Evolutionary conservation across 164 flowering plant species (phyloP), one percentile per base, ranked within the genome.

Genomic region (Vitis cinerea): DNA sequence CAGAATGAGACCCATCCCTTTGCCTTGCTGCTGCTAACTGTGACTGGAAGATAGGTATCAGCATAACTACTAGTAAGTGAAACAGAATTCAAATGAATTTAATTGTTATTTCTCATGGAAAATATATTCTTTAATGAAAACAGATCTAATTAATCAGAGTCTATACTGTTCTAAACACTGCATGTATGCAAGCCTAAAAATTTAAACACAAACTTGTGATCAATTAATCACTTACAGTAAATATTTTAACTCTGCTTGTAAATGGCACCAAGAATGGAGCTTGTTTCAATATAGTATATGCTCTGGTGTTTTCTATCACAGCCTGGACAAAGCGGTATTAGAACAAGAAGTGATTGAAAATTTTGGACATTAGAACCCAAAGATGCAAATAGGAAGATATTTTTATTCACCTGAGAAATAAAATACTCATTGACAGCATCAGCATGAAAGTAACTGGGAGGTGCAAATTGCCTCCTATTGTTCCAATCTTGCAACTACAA

Each of bases 401-500:
- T 77, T 37, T 37, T 37, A 37, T 37, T 37, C 44, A 91, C 99
- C 94, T 93, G 98, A 66, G 92, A 85, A 59, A 91, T 84, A 65
- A 95, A 95, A 55, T 67, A 68, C 3, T 95, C 98, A 83, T 89
- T 88, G 57, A 88, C 91, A 55, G 88, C 94, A 81, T 93, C 94
- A n/a, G 95, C 98, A 83, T 96, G 96, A 75, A 96, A 96, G 76
- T 93, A 88, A 74, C 85, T 84, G 4, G 93, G 84, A n/a, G 88
- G 63, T 64, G 92, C 78, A 71, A 95, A 95, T 69, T 93, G 80
- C 17, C 89, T 77, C 78, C 99, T 85, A 58, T 84, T 95, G 75
- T 95, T 93, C 98, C 97, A 93, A 80, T 91, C 99, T 89, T 93
- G 97, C 84, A 95, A 79, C 99, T 95, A 79, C 56, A 83, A 66